These are phyloP conservation scores for Mycena latifolia DNA, from an alignment of 768 basidiomycete genomes.

Conservation along the genomic window DNA sequence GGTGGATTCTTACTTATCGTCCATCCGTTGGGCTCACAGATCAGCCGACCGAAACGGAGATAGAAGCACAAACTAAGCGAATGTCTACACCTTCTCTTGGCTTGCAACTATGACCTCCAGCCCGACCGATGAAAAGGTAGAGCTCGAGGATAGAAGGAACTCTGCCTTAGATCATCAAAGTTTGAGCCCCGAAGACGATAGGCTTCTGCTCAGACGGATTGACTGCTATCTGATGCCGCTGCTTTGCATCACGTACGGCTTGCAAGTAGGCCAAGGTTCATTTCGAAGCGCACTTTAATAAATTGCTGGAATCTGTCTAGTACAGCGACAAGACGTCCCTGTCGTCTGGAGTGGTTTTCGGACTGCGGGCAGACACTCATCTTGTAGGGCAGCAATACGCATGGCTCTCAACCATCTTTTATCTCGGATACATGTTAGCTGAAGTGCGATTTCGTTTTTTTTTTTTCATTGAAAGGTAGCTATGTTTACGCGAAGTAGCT, in stretches of 20 bases:
- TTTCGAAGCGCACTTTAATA: not conserved
- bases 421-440: conserved; percentile 26
- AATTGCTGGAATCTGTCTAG: not conserved
- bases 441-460: conserved; percentile 1
- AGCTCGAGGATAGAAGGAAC: not conserved
- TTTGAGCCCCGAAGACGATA: conserved; percentile 8
- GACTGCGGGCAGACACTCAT: conserved; percentile 21
- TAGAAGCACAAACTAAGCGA: not conserved
- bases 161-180: not conserved
- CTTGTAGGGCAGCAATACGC: conserved; percentile 30
- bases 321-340: conserved; percentile 24
- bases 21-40: not conserved
- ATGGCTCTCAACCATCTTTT: conserved; percentile 22
- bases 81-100: not conserved
- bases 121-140: not conserved
- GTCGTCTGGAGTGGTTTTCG: conserved; percentile 24
- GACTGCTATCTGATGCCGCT: conserved; percentile 25
- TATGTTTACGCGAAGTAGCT: conserved; percentile 5
- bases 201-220: conserved; percentile 13
- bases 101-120: not conserved
- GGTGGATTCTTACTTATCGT: not conserved
- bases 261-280: conserved; percentile 7
- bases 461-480: not conserved
- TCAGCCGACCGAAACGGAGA: not conserved
- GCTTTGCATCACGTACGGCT: conserved; percentile 24